Conservation (phyloP, 2,329 filamentous ascomycete species). For the Biscogniauxia marginata region DNA sequence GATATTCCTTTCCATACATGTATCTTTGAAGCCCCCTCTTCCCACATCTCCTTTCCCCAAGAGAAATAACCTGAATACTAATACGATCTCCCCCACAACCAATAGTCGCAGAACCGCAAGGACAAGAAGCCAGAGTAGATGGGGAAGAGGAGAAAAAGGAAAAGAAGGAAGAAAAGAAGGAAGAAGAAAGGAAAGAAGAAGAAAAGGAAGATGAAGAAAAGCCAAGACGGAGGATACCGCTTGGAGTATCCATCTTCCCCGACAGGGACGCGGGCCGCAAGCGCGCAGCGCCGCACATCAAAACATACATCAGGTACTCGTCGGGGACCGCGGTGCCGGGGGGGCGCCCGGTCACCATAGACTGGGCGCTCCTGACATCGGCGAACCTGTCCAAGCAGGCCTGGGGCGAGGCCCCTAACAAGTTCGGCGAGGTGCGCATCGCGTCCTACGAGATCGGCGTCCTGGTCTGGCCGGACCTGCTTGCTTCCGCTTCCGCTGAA, state of each 20-base stretch:
- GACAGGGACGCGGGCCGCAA: constrained; percentile 56
- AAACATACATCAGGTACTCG: constrained; percentile 84
- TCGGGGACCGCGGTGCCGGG: constrained; percentile 29
- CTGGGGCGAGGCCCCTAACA: constrained; percentile 68
- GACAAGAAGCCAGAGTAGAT: too few relatives aligned
- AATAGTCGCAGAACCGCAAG: neutral
- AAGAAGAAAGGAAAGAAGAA: too few relatives aligned
- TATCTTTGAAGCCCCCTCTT: too few relatives aligned
- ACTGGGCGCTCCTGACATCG: constrained; percentile 87
- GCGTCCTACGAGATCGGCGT: constrained; percentile 85
- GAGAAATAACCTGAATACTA: too few relatives aligned
- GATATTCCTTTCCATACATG: neutral
- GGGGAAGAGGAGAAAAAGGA: too few relatives aligned
- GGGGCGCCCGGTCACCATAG: constrained; percentile 52
- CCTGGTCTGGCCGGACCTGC: constrained; percentile 71
- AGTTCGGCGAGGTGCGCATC: constrained; percentile 63
- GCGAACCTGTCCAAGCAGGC: constrained; percentile 90
- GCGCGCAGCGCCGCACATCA: constrained; percentile 81
- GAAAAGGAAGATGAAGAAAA: too few relatives aligned
- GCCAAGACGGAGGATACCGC: too few relatives aligned
- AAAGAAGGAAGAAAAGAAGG: too few relatives aligned
- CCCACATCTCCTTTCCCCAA: neutral
- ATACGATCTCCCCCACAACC: neutral
- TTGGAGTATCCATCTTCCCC: too few relatives aligned
- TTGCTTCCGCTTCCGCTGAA: constrained; percentile 26